Base-by-base conservation (phyloP, 306 rosid genomes). In the Acacia confusa region DNA sequence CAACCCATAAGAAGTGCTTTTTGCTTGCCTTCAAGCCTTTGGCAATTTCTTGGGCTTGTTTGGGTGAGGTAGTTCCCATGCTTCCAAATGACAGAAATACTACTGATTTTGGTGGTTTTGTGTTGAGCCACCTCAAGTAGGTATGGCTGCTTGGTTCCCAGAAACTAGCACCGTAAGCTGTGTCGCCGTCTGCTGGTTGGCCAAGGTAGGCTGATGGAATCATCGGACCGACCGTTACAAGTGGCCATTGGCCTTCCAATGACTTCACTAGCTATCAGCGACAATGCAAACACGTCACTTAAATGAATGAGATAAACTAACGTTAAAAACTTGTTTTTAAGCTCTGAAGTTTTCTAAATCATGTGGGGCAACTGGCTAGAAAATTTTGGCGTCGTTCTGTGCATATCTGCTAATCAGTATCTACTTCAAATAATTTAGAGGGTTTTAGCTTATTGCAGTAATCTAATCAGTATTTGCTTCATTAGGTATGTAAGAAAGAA, bases 191-290 rank as follows among this genome's bases (percentile, higher is more conserved):
- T 12, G 77, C 74, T 68, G 74, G 83, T 72, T 84, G 85, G 77
- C 83, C 88, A 32, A 88, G 76, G 82, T 84, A 88, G 80, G 88
- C 83, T 70, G 92, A 86, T 77, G 92, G 89, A 57, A 86, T 58
- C 89, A 84, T 86, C 77, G 89, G 92, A 61, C 88, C 89, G 1
- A 82, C 64, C 63, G 82, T 71, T 79, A 73, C 34, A 28, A 84
- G 48, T n/a, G 84, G 85, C 88, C 86, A 88, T 1, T 15, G 48
- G 27, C 88, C 87, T 44, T 7, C 57, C 83, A 82, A 67, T 53
- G 80, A 83, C 30, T 77, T 82, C 71, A 70, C 28, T 52, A 86
- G 77, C 84, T 88, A 76, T 69, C 57, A 72, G 72, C 69, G 8
- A 72, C 7, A 38, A 52, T 45, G 6, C 19, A 74, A 15, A 58